Conservation (phyloP, 768 basidiomycete species). For the Scleroderma bovista region DNA sequence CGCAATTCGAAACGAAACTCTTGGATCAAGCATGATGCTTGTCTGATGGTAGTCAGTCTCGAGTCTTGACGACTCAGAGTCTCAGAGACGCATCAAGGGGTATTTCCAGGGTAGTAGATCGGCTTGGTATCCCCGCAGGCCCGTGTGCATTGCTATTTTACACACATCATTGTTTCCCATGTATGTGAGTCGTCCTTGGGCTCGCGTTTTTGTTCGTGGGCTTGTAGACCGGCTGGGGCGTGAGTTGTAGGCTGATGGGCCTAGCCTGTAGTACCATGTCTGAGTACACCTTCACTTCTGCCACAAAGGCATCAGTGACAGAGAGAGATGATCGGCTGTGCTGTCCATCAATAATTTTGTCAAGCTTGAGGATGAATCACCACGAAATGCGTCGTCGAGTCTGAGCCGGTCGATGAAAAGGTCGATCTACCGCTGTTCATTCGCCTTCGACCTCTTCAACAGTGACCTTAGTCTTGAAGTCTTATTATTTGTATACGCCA, state of each 20-base stretch:
- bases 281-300: slow-evolving; percentile 73
- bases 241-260: slow-evolving; percentile 78
- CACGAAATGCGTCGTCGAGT: background rate
- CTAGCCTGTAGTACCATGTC: slow-evolving; percentile 74
- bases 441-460: too few relatives aligned
- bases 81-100: slow-evolving; percentile 24
- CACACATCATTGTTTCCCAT: slow-evolving; percentile 75
- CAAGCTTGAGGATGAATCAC: slow-evolving; percentile 1
- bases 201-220: slow-evolving; percentile 42
- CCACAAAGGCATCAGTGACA: slow-evolving; percentile 21
- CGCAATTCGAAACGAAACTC: slow-evolving; percentile 55
- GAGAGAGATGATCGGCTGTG: slow-evolving; percentile 40
- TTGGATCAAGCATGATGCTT: slow-evolving; percentile 50
- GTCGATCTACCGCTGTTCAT: slow-evolving; percentile 1
- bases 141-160: slow-evolving; percentile 53
- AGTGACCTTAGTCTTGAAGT: background rate
- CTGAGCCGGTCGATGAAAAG: slow-evolving; percentile 5
- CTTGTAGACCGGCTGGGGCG: slow-evolving; percentile 60
- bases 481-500: slow-evolving; percentile 17
- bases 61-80: slow-evolving; percentile 17
- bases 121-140: slow-evolving; percentile 28
- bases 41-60: slow-evolving; percentile 37
- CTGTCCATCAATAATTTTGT: slow-evolving; percentile 38
- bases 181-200: slow-evolving; percentile 45
- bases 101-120: slow-evolving; percentile 51